Base-by-base conservation (phyloP, 495 filamentous ascomycete species). In the Lasiosphaeris hirsuta region DNA sequence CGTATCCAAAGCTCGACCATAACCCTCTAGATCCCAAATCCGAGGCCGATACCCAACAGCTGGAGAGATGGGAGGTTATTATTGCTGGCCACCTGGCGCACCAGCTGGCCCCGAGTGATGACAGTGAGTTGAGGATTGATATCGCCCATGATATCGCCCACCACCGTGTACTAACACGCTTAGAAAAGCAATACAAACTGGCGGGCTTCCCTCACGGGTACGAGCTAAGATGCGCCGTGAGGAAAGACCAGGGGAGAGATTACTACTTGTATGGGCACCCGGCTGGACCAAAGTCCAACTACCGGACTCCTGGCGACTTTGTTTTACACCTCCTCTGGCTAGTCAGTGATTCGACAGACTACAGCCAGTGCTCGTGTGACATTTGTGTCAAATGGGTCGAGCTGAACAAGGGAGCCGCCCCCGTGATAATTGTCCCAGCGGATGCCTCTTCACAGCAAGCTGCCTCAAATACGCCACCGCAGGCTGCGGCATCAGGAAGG, bases 251-350 rank as follows among this genome's bases (percentile, higher is more conserved):
- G n/a, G 56, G 47, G 19, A 58, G 65, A n/a, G 74, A 77, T 51
- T 72, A 71, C 50, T 75, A 72, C 53, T 58, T 76, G 7, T 78
- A 72, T 34, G 75, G 75, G 11, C 75, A 77, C 49, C 75, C 75
- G 1, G 59, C 59, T 6, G 69, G 74, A 0, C 50, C 54, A 10
- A 68, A 65, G 40, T 53, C 64, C n/a, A 58, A 61, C 39, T 78
- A 68, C 53, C 67, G 75, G 30, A 75, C 73, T 7, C 64, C 73
- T 1, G 63, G 60, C 15, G 75, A 79, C 13, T 76, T 79, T 43
- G 70, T 70, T 13, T 58, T 67, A 9, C 76, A 79, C 46, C 59
- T 70, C 14, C 45, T 76, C 8, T 79, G 72, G 72, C 59, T 79
- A 13, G 36, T 63, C 7, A 72, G 68, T 41, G 61, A 61, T 37